Evolutionary conservation across 2,329 filamentous ascomycete genomes (phyloP).

Genomic region (Talaromyces amestolkiae): DNA sequence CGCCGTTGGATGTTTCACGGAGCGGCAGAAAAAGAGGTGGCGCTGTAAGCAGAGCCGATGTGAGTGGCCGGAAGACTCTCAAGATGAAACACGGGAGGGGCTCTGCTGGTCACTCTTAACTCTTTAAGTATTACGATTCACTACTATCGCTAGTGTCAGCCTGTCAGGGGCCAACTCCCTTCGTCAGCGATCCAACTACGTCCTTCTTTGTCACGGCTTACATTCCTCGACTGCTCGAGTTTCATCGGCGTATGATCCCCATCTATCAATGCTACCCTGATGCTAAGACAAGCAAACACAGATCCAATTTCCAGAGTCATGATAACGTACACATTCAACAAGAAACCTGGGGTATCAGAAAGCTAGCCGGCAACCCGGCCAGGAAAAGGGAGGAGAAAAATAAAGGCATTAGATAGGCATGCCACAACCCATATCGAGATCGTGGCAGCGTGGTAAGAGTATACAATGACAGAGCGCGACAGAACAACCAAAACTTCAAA

Average conservation of each 20-base stretch:
- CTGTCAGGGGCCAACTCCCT: not conserved
- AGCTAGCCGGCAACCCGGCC: slow-evolving; percentile 17
- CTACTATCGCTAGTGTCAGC: no score
- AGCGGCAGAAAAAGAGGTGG: not conserved
- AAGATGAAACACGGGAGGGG: slow-evolving; percentile 11
- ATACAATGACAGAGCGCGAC: not conserved
- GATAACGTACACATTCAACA: slow-evolving; percentile 11
- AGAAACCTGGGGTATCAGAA: slow-evolving; percentile 20
- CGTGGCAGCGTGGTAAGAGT: not conserved
- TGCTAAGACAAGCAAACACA: not conserved
- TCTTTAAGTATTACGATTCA: no score
- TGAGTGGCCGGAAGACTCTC: slow-evolving; percentile 8
- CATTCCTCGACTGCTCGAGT: not conserved
- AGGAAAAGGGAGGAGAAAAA: not conserved
- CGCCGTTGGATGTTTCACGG: not conserved
- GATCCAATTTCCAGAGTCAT: not conserved
- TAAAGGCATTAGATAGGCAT: not conserved
- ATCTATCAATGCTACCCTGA: not conserved
- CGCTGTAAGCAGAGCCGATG: not conserved
- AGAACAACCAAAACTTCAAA: not conserved
- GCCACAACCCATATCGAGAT: not conserved
- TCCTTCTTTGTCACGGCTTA: not conserved
- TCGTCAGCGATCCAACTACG: not conserved
- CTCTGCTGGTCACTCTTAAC: not conserved
- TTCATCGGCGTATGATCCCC: not conserved